Conservation (phyloP, 140 eudicot genomes). For the Anethum foeniculum region DNA sequence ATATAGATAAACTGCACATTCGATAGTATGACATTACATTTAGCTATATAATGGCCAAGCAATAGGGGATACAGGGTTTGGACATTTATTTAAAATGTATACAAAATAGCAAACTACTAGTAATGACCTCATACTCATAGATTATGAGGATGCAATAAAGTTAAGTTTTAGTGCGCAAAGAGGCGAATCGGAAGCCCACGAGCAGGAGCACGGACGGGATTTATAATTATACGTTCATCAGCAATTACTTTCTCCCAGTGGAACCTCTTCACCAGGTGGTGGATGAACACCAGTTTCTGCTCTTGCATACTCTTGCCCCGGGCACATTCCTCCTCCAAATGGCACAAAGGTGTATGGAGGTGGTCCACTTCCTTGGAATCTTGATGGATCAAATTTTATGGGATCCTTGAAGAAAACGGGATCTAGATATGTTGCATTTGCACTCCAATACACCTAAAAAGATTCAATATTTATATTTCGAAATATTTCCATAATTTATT, state of each 20-base stretch:
- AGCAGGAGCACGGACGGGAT: background rate
- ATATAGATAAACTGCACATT: background rate
- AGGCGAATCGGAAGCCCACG: background rate
- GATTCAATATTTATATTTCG: background rate
- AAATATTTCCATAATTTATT: background rate
- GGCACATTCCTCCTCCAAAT: slow-evolving; percentile 4
- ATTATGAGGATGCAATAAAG: background rate
- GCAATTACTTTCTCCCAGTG: background rate
- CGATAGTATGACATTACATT: background rate
- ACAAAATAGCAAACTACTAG: background rate
- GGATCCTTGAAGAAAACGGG: background rate
- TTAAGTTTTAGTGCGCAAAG: background rate
- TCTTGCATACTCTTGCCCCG: background rate
- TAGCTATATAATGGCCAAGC: background rate
- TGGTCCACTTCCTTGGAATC: background rate
- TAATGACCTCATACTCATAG: background rate
- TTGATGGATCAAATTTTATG: background rate
- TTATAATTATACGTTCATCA: background rate
- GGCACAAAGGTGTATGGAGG: background rate
- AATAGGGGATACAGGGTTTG: background rate
- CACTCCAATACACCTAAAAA: background rate
- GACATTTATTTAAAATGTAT: no score
- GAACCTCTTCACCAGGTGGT: background rate
- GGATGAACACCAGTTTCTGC: background rate
- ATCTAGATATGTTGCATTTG: background rate